Conservation (phyloP, 1,284 basidiomycete species). For the Ganoderma meredithae region DNA sequence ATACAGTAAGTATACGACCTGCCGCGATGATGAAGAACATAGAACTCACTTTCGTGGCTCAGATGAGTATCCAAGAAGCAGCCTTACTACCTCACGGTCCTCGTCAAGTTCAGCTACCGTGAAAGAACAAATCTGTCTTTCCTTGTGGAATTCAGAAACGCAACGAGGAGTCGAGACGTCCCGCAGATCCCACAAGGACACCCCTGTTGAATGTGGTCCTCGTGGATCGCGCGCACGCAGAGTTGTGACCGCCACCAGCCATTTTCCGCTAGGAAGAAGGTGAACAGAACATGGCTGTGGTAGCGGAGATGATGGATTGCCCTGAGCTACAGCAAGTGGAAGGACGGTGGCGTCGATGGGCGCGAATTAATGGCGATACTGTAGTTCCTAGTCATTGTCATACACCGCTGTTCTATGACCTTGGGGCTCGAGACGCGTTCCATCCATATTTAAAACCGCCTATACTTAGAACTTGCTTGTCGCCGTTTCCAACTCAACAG, state of each 20-base stretch:
- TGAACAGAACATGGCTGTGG: background rate
- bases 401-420: too few relatives aligned
- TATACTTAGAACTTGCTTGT: too few relatives aligned
- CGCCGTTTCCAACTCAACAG: too few relatives aligned
- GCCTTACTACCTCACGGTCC: background rate
- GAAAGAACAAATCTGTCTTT: background rate
- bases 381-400: too few relatives aligned
- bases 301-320: background rate
- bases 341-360: too few relatives aligned
- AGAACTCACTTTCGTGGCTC: background rate
- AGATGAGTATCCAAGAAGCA: background rate
- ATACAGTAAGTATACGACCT: background rate
- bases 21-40: background rate
- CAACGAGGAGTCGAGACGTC: background rate
- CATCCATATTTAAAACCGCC: too few relatives aligned
- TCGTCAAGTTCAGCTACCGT: background rate
- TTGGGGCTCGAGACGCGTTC: too few relatives aligned
- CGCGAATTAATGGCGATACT: too few relatives aligned
- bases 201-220: background rate
- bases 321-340: too few relatives aligned
- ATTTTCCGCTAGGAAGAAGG: background rate
- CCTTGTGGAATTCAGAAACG: background rate
- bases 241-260: background rate
- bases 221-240: background rate
- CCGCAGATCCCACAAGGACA: conserved; percentile 3